Evolutionary conservation across 257 asterid genomes (phyloP).

Genomic region (Ajuga chamaepitys): DNA sequence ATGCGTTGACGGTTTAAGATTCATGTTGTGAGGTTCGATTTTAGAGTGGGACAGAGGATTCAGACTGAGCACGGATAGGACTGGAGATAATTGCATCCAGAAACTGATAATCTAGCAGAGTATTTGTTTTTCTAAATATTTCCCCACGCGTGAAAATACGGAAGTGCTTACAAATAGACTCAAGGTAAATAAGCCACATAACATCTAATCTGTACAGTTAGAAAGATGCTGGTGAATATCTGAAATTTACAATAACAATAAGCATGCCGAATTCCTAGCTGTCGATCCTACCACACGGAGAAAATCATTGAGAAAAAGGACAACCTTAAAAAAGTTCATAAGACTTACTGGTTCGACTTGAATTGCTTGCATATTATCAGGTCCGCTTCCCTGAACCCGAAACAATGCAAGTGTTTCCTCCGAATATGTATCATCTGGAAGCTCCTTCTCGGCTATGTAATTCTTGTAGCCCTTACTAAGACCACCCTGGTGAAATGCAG

Average conservation of each 20-base stretch:
- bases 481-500: conserved; percentile 72
- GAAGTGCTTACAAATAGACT: neutral
- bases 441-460: conserved; percentile 61
- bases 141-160: neutral
- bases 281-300: neutral
- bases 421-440: conserved; percentile 78
- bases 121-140: neutral
- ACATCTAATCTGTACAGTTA: too few species aligned
- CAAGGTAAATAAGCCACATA: neutral
- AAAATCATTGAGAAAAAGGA: too few species aligned
- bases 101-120: too few species aligned
- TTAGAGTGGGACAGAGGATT: too few species aligned
- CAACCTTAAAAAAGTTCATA: neutral
- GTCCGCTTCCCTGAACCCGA: conserved; percentile 98
- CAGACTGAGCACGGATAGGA: too few species aligned
- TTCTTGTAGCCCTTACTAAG: conserved; percentile 86
- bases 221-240: neutral
- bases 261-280: neutral
- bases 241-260: neutral
- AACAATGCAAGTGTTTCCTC: conserved; percentile 85
- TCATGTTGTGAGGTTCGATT: too few species aligned
- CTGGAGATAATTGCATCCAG: neutral
- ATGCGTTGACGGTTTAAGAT: too few species aligned
- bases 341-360: conserved; percentile 93
- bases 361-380: conserved; percentile 98